These are phyloP conservation scores for Isoetes taiwanensis DNA, from an alignment of 75 land plant species.

Conservation along the genomic window DNA sequence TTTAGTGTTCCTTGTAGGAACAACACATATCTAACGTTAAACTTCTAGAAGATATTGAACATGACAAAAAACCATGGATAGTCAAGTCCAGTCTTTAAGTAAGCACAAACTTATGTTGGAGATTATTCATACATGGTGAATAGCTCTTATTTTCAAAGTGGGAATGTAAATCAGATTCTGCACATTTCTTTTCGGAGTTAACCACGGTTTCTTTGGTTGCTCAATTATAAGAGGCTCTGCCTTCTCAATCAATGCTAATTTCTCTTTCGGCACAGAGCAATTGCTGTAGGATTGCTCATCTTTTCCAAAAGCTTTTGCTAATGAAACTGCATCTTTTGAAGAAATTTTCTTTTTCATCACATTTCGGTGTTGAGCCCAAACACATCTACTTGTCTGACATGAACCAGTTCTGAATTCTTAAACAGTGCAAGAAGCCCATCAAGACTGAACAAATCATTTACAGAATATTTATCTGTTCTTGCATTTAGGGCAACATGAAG, in stretches of 20 bases:
- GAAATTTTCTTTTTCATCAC: constrained; percentile 24
- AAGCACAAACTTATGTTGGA: no score
- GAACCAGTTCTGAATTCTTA: constrained; percentile 39
- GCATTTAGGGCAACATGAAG: constrained; percentile 44
- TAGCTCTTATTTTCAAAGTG: no score
- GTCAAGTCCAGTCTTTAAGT: no score
- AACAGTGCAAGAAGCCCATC: constrained; percentile 38
- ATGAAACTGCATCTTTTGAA: not conserved
- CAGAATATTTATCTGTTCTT: constrained; percentile 55
- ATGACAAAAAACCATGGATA: no score
- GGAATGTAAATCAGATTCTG: constrained; percentile 57
- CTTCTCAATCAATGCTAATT: constrained; percentile 15
- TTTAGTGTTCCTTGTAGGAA: no score
- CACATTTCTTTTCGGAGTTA: constrained; percentile 53
- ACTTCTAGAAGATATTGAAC: no score
- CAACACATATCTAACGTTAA: no score
- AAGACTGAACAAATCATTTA: constrained; percentile 45
- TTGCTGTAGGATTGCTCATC: no score
- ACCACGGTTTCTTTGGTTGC: constrained; percentile 84
- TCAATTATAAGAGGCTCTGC: constrained; percentile 61
- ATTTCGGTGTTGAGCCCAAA: constrained; percentile 58
- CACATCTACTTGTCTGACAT: constrained; percentile 40
- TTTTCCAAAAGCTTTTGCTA: constrained; percentile 14
- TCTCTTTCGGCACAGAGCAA: constrained; percentile 34
- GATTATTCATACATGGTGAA: no score